Evolutionary conservation across 2,329 filamentous ascomycete genomes (phyloP), one percentile per base, ranked within the genome.

Genomic region (Apiospora malaysiana): DNA sequence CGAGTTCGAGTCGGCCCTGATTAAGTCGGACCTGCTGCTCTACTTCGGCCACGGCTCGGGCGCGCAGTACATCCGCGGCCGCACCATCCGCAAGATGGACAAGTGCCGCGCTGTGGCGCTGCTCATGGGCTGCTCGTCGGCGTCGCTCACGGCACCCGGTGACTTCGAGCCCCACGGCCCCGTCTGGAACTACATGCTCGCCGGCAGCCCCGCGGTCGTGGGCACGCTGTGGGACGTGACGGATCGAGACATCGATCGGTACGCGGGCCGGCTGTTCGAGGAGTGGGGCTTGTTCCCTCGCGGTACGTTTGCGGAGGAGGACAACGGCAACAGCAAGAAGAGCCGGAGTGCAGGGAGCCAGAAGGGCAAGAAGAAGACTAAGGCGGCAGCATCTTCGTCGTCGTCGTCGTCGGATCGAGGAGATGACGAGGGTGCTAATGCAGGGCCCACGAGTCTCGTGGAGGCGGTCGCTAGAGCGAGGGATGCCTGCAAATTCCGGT

Each of bases 211-310:
- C 4, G 94, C 95, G 0, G 90, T 98, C 12, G 91, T 98, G 2
- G 96, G 94, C 65, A 98, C 95, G 21, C 85, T 99, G 47, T 99
- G 96, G 96, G 96, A 99, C 81, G 96, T 99, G 68, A 99, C 96
- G 12, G 96, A 99, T 80, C 93, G 93, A 77, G 96, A 99, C 80
- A 97, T 98, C 80, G 97, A 99, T 83, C 92, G 95, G 23, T 97
- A 97, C 80, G 93, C 95, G 0, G 90, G 92, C 45, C 86, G 88
- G 37, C 85, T 93, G 2, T 93, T 97, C 79, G 93, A 96, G 79
- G 88, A 92, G 76, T 99, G 96, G 96, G 96, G 96, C 0, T 81
- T 99, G 8, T 84, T 93, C 69, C 78, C 81, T 1, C 76, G 76
- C 80, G 86, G 86, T 71, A 80, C 84, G 9, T 87, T 82, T 72